Percentiles rank a stretch among this genome's conserved stretches.
Evolutionary conservation across 495 filamentous ascomycete genomes (phyloP).

Genomic region (Sabuloglossum arenarium): DNA sequence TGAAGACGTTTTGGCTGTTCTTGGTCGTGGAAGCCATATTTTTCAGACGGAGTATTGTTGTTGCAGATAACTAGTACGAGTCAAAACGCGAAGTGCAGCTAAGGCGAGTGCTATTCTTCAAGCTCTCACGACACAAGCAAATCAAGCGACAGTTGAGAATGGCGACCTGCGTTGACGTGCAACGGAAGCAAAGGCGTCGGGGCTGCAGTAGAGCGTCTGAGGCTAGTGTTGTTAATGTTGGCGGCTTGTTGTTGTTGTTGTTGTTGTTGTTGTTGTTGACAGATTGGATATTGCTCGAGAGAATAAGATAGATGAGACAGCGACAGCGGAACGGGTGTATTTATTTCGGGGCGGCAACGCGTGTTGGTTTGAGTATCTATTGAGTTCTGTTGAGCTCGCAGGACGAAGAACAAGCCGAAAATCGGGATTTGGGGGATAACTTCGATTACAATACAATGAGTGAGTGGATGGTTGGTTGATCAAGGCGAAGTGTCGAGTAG

Average conservation of each 20-base stretch:
- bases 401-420: background rate
- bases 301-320: background rate
- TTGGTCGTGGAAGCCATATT: conserved; percentile 34
- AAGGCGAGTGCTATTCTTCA: background rate
- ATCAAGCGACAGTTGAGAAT: background rate
- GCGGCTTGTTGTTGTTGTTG: too few species aligned
- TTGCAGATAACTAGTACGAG: background rate
- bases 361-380: too few species aligned
- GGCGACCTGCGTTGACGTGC: background rate
- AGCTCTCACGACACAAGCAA: background rate
- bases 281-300: background rate
- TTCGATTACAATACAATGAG: background rate
- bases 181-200: background rate
- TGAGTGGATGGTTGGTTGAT: too few species aligned
- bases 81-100: conserved; percentile 1
- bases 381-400: background rate
- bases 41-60: background rate
- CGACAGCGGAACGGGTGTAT: background rate
- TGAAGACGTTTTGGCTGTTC: conserved; percentile 38
- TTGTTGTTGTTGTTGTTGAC: too few species aligned
- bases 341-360: too few species aligned
- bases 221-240: background rate
- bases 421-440: background rate
- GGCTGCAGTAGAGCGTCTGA: background rate
- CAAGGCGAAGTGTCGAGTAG: background rate